A percentile compares a stretch with the other conserved stretches of the same genome.
Conservation (phyloP, 305 asterid genomes). For the Caryopteris hybrid region DNA sequence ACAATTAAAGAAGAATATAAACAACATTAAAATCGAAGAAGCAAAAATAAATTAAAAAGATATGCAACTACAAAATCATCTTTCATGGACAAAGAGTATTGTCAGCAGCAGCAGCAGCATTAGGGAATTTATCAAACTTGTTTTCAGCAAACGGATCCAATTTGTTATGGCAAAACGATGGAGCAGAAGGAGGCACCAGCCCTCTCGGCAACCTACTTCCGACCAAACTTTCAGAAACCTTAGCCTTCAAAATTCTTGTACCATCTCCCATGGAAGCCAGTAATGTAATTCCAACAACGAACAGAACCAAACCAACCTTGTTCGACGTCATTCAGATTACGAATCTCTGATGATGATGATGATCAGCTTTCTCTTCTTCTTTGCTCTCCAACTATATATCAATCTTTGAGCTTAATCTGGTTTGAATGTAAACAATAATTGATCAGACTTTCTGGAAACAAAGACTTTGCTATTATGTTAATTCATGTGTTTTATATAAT, state of each 20-base stretch:
- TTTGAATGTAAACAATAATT: background rate
- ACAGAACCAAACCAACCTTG: constrained; percentile 20
- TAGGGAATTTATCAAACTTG: constrained; percentile 10
- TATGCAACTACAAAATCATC: background rate
- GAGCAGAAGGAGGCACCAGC: constrained; percentile 63
- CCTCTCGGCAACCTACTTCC: constrained; percentile 51
- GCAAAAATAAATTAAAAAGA: no score
- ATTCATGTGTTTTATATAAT: background rate
- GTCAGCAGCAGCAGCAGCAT: background rate
- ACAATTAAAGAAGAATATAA: no score
- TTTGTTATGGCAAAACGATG: constrained; percentile 58
- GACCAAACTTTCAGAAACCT: constrained; percentile 19
- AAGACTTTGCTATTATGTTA: background rate
- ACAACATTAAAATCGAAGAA: no score
- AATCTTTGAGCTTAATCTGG: no score
- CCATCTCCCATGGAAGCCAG: constrained; percentile 31
- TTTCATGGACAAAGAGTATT: constrained; percentile 40
- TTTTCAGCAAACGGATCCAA: constrained; percentile 23
- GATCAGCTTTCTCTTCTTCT: background rate
- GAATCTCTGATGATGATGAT: background rate
- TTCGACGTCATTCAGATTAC: background rate
- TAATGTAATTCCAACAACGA: constrained; percentile 11
- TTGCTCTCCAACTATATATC: background rate
- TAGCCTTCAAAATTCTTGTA: constrained; percentile 23
- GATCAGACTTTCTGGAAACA: background rate